A percentile compares a stretch with the other conserved stretches of the same genome.
These are phyloP conservation scores for Myxozyma nipponensis DNA, from an alignment of 805 yeast genomes.

Conservation along the genomic window DNA sequence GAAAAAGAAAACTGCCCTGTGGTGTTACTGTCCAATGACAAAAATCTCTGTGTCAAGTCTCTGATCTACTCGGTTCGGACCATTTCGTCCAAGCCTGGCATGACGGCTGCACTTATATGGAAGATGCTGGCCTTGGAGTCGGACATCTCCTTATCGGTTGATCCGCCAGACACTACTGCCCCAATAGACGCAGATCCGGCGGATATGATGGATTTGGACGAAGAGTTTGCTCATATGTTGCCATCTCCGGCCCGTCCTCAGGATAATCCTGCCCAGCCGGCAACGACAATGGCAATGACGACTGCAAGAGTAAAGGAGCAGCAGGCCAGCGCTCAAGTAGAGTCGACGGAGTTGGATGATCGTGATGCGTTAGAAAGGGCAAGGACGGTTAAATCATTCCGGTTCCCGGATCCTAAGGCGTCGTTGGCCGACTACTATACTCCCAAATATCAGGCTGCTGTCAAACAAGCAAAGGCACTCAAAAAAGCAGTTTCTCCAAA, in stretches of 20 bases:
- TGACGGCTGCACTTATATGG: constrained; percentile 2
- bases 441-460: too few species aligned
- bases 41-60: constrained; percentile 76
- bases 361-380: too few species aligned
- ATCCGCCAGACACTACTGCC: too few species aligned
- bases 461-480: too few species aligned
- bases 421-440: neutral
- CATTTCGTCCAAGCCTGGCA: constrained; percentile 11
- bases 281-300: too few species aligned
- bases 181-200: neutral
- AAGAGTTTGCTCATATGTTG: neutral
- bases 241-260: too few species aligned
- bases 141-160: neutral
- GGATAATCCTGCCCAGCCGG: too few species aligned
- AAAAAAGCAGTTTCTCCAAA: too few species aligned
- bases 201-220: neutral
- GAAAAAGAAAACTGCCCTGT: constrained; percentile 41
- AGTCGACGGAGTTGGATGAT: too few species aligned
- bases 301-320: too few species aligned
- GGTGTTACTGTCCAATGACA: constrained; percentile 74
- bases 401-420: neutral
- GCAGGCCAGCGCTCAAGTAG: too few species aligned
- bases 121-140: neutral
- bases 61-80: constrained; percentile 47
- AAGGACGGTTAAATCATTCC: too few species aligned